A percentile compares a stretch with the other conserved stretches of the same genome.
Evolutionary conservation across 495 filamentous ascomycete genomes (phyloP).

Genomic region (Trichoderma orchidacearum): DNA sequence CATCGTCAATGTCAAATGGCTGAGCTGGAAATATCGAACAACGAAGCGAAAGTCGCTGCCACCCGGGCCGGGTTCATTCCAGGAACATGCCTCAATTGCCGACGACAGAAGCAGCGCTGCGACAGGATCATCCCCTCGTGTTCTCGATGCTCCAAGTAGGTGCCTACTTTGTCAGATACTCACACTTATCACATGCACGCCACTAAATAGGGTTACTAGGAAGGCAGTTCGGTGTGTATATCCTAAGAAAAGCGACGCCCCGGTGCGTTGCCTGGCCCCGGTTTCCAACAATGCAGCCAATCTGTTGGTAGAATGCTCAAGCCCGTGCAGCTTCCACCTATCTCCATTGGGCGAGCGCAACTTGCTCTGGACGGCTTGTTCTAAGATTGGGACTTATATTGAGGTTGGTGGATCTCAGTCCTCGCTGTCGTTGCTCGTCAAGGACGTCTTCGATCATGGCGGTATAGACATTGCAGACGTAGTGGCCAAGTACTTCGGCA

Average conservation of each 20-base stretch:
- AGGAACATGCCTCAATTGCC: background rate
- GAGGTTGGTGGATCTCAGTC: background rate
- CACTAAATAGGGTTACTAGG: background rate
- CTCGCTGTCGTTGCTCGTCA: background rate
- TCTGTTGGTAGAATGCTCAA: background rate
- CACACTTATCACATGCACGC: background rate
- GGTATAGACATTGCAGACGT: background rate
- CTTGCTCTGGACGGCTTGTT: background rate
- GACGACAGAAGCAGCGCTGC: background rate
- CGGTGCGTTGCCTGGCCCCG: background rate
- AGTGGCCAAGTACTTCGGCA: background rate
- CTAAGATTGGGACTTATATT: background rate
- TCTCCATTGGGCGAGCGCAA: background rate
- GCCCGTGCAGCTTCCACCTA: background rate
- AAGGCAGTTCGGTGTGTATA: background rate
- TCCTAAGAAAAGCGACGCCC: background rate
- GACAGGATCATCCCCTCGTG: background rate
- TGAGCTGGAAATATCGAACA: background rate
- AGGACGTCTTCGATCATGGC: background rate
- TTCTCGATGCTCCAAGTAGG: background rate
- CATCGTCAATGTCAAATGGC: background rate
- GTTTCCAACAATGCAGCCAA: background rate
- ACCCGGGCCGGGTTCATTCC: background rate
- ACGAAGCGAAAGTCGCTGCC: background rate
- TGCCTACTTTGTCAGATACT: background rate